Base-by-base conservation (phyloP, 2,329 filamentous ascomycete genomes). In the Bipolaris cookei region DNA sequence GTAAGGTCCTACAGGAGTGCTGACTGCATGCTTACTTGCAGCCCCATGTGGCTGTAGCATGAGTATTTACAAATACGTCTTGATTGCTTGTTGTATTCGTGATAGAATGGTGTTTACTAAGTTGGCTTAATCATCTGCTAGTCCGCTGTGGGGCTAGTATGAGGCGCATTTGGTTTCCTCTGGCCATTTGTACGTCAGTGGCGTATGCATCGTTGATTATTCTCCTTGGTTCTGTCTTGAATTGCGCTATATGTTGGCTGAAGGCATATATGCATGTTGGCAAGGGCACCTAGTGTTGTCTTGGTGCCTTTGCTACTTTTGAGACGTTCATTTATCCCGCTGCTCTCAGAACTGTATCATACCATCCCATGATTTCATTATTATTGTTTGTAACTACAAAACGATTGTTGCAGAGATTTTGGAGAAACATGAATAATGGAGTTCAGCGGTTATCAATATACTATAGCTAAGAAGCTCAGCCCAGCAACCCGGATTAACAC, bases 11-110 rank as follows among this genome's bases (percentile, higher is more conserved):
- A 37, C 39, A 39, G 34, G 23, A 28, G 18, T 13, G 37, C 50
- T 69, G 66, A 70, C 67, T 59, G 55, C 63, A 61, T 54, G 66
- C 62, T 69, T 65, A 69, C 65, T 52, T 46, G 61, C 52, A 53
- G 28, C 43, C 6, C 28, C 43, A 18, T 6, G 14, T 21, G 18
- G 28, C 14, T 45, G 28, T 20, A 21, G 18, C 25, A 30, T 7
- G 25, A 5, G 13, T 20, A 5, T 45, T 32, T 45, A 34, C 28
- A 45, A 45, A 45, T 45, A 6, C 28, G 43, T 45, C 28, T 30
- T 8, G 28, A 30, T 1, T 30, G 10, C 28, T 30, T 30, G 28
- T 30, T 30, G 28, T 10, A 30, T 30, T 11, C 10, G 28, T 11
- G 8, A 4, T 42, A 14, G 14, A 21, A 42, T 42, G 6, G 2